Conservation (phyloP, 1,139 yeast species). For the Pichia sorboxylosa region DNA sequence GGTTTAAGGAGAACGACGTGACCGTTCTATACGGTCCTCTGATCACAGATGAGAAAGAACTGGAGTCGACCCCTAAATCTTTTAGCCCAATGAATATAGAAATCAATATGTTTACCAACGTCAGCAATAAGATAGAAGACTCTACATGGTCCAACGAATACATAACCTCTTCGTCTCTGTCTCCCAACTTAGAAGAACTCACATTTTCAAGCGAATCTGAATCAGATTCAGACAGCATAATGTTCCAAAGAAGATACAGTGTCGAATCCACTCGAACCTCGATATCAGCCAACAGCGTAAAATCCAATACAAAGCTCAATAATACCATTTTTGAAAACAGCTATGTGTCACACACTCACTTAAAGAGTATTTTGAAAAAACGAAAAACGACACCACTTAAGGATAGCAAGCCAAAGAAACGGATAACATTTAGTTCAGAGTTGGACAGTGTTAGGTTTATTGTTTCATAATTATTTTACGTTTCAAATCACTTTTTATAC, state of each 20-base stretch:
- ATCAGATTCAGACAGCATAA: constrained; percentile 5
- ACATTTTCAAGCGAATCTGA: too few relatives aligned
- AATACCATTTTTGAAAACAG: background rate
- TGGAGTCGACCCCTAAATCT: too few relatives aligned
- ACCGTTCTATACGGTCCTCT: constrained; percentile 76
- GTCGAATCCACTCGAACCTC: constrained; percentile 4
- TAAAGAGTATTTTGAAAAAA: constrained; percentile 11
- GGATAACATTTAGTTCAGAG: constrained; percentile 8
- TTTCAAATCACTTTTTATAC: too few relatives aligned
- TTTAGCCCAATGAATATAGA: constrained; percentile 1
- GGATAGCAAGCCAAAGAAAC: constrained; percentile 3
- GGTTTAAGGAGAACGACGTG: constrained; percentile 73
- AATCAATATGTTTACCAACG: too few relatives aligned
- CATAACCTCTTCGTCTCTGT: too few relatives aligned
- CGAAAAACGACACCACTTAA: constrained; percentile 1
- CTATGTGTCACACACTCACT: background rate
- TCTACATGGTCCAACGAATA: too few relatives aligned
- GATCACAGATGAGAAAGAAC: constrained; percentile 16
- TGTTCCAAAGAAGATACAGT: constrained; percentile 5
- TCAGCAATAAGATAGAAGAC: too few relatives aligned
- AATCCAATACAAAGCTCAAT: background rate
- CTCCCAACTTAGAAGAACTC: too few relatives aligned
- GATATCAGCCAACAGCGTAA: background rate
- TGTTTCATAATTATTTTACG: constrained; percentile 1
- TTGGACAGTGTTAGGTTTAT: constrained; percentile 6